Evolutionary conservation across 2,329 filamentous ascomycete genomes (phyloP).

Genomic region (Colletotrichum spaethianum): DNA sequence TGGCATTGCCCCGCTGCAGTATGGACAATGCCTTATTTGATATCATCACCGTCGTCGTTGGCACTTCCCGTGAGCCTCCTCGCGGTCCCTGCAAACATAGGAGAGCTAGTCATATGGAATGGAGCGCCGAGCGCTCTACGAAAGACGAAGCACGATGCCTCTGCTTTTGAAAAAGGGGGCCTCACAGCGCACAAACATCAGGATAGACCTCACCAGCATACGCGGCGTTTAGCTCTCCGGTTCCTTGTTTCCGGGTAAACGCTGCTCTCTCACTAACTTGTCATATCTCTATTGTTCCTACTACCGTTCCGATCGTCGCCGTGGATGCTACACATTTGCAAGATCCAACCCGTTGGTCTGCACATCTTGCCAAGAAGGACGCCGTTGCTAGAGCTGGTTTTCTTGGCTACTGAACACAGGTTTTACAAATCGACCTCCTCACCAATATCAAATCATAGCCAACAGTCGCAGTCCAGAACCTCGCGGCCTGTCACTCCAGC

Average conservation of each 20-base stretch:
- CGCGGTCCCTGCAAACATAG: background rate
- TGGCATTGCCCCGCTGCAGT: background rate
- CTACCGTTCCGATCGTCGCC: background rate
- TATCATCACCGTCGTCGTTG: background rate
- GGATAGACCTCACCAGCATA: background rate
- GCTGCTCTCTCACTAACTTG: background rate
- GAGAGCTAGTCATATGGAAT: background rate
- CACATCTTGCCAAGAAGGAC: background rate
- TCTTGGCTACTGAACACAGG: background rate
- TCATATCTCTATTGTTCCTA: background rate
- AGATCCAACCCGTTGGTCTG: background rate
- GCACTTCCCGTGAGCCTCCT: background rate
- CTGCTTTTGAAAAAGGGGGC: background rate
- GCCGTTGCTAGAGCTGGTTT: background rate
- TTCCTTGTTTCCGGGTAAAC: background rate
- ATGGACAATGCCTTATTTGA: background rate
- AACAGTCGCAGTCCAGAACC: background rate
- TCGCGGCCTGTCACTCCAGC: background rate
- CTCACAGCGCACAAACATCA: background rate
- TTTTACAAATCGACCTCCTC: background rate
- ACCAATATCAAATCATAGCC: background rate
- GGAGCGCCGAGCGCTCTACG: background rate
- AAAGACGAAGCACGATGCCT: no score
- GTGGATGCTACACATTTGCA: background rate
- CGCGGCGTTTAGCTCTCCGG: background rate